Evolutionary conservation across 78 protist species (phyloP).

Genomic region (Dictyostelium discoideum): DNA sequence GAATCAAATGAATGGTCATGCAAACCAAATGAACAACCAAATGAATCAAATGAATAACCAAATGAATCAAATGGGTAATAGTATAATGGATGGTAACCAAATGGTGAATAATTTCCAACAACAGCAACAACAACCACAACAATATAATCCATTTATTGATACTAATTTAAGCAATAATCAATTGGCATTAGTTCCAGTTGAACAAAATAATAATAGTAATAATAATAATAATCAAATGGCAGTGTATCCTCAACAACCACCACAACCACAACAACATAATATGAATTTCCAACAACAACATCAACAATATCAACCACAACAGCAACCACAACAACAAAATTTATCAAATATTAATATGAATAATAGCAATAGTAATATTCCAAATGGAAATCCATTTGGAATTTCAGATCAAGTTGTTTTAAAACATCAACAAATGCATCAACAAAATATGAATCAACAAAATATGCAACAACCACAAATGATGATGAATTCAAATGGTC

Average conservation of each 20-base stretch:
- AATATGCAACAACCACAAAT: not conserved
- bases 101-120: not conserved
- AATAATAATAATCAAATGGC: not conserved
- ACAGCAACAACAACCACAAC: not conserved
- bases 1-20: not conserved
- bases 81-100: not conserved
- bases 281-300: not conserved
- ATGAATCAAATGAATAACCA: not conserved
- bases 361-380: not conserved
- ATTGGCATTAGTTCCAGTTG: not conserved
- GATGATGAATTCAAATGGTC: not conserved
- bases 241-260: not conserved
- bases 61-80: not conserved
- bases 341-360: not conserved
- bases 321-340: conserved; percentile 6
- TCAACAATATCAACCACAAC: not conserved
- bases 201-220: not conserved
- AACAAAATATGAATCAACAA: conserved; percentile 17
- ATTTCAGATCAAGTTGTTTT: not conserved
- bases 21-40: not conserved
- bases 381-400: conserved; percentile 15
- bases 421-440: conserved; percentile 19
- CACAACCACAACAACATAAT: not conserved
- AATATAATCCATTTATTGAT: not conserved
- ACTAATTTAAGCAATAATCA: not conserved